Evolutionary conservation across 768 basidiomycete species (phyloP), one percentile per base, ranked within the genome.

Genomic region (Suillus lakei): DNA sequence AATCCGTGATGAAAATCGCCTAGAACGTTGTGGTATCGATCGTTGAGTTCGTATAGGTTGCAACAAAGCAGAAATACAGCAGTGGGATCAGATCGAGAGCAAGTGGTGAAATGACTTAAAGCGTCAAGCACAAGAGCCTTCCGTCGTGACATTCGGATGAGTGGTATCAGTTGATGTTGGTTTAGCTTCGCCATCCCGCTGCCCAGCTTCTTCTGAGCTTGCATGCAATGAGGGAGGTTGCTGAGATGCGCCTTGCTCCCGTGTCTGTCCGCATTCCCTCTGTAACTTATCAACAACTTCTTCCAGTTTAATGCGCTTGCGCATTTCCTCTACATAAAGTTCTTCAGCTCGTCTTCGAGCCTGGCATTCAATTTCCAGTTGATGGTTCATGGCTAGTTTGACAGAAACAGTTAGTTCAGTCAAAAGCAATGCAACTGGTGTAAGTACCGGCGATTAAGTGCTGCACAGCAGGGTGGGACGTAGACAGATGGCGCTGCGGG

Each of bases 271-370:
- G 51, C 71, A 28, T 28, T 65, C 39, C 36, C n/a, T 44, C 34
- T 64, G 71, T 60, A 76, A 58, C 13, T 64, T 67, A 46, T 67
- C 62, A 44, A 71, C 64, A 32, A 61, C 66, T 62, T 68, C 61
- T 63, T 81, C 80, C 1, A 75, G 78, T 43, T 64, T 69, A 46
- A 75, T 67, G 38, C 79, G 79, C 51, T 67, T 71, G 34, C 60
- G 68, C 56, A 77, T 41, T 50, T 82, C 81, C 51, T 69, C 68
- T 13, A 72, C 70, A 68, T 73, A 74, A 28, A 69, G 66, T 23
- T 68, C 69, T 71, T 82, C 81, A 2, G 76, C 76, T 50, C 72
- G 73, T 59, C 56, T 69, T 38, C 80, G 81, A 44, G 78, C 78
- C 41, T 68, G 72, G 23, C 68, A 67, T 58, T 79, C 76, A 32